Conservation (phyloP, 1,139 yeast species). For the Diutina rugosa region DNA sequence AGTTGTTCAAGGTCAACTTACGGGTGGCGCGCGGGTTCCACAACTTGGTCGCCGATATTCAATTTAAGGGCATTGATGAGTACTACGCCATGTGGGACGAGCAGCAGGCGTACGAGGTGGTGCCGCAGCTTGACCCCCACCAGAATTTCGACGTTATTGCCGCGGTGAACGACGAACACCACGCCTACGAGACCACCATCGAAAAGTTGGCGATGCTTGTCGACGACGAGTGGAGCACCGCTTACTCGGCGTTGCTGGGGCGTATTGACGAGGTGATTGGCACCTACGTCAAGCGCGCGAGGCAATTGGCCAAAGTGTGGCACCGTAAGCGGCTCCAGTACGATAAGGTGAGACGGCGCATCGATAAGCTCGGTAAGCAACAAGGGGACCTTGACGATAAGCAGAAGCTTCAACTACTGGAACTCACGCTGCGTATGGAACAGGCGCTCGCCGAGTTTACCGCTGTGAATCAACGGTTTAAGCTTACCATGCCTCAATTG, state of each 20-base stretch:
- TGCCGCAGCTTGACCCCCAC: background rate
- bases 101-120: constrained; percentile 11
- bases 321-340: constrained; percentile 9
- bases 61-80: constrained; percentile 29
- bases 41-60: constrained; percentile 24
- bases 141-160: background rate
- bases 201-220: background rate
- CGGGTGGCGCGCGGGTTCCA: constrained; percentile 19
- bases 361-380: constrained; percentile 31
- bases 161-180: background rate
- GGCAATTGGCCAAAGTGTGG: background rate
- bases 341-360: constrained; percentile 23
- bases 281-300: background rate
- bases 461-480: constrained; percentile 26
- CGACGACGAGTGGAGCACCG: background rate
- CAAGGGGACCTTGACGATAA: constrained; percentile 22
- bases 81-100: constrained; percentile 24
- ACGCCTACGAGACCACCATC: background rate
- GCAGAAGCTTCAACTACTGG: constrained; percentile 20
- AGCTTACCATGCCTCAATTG: constrained; percentile 32
- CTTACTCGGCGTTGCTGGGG: too few species aligned
- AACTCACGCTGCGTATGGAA: constrained; percentile 16
- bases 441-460: constrained; percentile 18
- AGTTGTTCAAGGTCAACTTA: constrained; percentile 20
- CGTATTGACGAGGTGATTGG: background rate